phyloP scores from a whole-genome alignment of 2,329 filamentous ascomycete genomes.

The Chaetomiaceae sp. region DNA sequence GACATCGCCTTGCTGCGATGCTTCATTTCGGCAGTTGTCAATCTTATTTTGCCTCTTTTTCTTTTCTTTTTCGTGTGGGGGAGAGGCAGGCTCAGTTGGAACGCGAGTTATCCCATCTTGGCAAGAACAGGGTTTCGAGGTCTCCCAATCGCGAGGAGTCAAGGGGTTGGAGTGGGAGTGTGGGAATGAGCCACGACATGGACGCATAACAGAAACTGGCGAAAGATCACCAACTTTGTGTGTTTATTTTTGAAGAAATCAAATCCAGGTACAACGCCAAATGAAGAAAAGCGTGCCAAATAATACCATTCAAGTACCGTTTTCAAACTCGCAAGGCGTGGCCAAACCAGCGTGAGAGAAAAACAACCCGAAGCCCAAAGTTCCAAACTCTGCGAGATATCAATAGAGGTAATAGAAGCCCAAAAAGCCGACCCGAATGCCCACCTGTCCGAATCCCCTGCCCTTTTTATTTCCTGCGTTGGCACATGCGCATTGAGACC shows the following conservation, averaged over 20 bases:
- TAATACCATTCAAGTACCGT: background rate
- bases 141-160: background rate
- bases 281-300: background rate
- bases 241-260: background rate
- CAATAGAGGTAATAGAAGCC: too few species aligned
- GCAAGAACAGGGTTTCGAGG: background rate
- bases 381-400: too few species aligned
- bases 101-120: background rate
- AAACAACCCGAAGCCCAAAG: too few species aligned
- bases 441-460: too few species aligned
- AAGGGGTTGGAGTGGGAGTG: background rate
- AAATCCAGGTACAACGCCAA: background rate
- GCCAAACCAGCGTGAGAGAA: too few species aligned
- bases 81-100: too few species aligned
- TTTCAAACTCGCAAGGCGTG: background rate
- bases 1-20: too few species aligned
- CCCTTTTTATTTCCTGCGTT: too few species aligned
- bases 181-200: too few species aligned
- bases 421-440: too few species aligned
- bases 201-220: background rate
- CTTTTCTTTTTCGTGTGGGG: background rate
- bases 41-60: background rate
- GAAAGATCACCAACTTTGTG: background rate
- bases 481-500: too few species aligned
- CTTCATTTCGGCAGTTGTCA: background rate